phyloP scores from a whole-genome alignment of 441 rosid species.

The Pelargonium cotyledonis region DNA sequence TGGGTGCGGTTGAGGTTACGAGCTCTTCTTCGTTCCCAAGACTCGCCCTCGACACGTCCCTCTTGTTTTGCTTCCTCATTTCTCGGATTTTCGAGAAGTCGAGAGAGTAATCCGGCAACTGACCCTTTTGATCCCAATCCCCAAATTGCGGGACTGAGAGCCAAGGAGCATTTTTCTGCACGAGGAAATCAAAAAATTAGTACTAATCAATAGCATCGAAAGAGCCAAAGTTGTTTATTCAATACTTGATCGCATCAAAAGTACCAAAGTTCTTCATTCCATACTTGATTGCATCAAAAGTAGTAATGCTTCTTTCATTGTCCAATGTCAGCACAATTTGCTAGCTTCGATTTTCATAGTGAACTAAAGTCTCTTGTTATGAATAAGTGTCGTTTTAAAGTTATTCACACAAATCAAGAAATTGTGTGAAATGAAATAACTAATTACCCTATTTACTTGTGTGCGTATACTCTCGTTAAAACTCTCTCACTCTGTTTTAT shows the following conservation, averaged over 20 bases:
- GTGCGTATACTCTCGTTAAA: too few relatives aligned
- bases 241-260: neutral
- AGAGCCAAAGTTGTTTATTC: slow-evolving; percentile 1
- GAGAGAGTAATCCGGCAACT: slow-evolving; percentile 73
- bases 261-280: neutral
- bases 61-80: slow-evolving; percentile 88
- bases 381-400: neutral
- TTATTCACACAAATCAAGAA: too few relatives aligned
- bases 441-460: too few relatives aligned
- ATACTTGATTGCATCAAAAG: neutral
- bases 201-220: slow-evolving; percentile 7
- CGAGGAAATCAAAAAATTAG: neutral
- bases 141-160: slow-evolving; percentile 94
- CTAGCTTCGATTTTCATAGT: neutral
- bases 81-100: slow-evolving; percentile 92
- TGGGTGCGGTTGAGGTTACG: slow-evolving; percentile 47
- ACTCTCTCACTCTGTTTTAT: too few relatives aligned
- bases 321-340: neutral
- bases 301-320: neutral
- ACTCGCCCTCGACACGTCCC: slow-evolving; percentile 78
- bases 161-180: slow-evolving; percentile 71
- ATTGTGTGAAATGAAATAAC: too few relatives aligned
- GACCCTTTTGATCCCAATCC: slow-evolving; percentile 92
- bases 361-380: neutral
- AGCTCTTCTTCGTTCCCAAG: slow-evolving; percentile 86